Percentiles rank a stretch among this genome's conserved stretches.
phyloP scores from a whole-genome alignment of 208 protist species.

The Borovskyia barvae region DNA sequence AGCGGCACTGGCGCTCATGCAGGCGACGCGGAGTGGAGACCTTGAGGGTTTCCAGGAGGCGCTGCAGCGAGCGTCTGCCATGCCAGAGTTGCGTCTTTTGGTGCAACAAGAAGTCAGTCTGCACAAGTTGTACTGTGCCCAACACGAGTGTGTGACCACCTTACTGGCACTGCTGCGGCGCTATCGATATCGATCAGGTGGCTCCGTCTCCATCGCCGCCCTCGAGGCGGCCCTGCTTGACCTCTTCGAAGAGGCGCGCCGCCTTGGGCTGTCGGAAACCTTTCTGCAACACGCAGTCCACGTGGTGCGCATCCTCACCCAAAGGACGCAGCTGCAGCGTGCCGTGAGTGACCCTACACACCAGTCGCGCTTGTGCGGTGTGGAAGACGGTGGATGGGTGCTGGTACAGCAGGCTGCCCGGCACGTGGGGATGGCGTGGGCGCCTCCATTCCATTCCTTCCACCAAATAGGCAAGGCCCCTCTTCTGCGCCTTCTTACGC shows the following conservation, averaged over 20 bases:
- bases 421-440: conserved; percentile 21
- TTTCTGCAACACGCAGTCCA: conserved; percentile 5
- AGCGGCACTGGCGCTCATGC: conserved; percentile 14
- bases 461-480: too few relatives aligned
- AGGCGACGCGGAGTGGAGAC: conserved; percentile 15
- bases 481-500: conserved; percentile 9
- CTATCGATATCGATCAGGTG: conserved; percentile 1
- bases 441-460: neutral
- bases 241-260: conserved; percentile 2
- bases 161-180: conserved; percentile 2
- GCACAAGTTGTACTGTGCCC: conserved; percentile 11
- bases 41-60: conserved; percentile 13
- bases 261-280: neutral
- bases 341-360: conserved; percentile 5
- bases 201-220: neutral
- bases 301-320: conserved; percentile 16
- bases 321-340: conserved; percentile 24
- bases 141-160: conserved; percentile 10
- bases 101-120: conserved; percentile 6
- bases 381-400: conserved; percentile 4
- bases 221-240: conserved; percentile 13
- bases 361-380: neutral
- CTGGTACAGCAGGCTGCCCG: conserved; percentile 19
- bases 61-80: conserved; percentile 7
- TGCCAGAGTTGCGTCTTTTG: conserved; percentile 15